phyloP scores from a whole-genome alignment of 768 basidiomycete species.

The Xerocomus spinulosus region DNA sequence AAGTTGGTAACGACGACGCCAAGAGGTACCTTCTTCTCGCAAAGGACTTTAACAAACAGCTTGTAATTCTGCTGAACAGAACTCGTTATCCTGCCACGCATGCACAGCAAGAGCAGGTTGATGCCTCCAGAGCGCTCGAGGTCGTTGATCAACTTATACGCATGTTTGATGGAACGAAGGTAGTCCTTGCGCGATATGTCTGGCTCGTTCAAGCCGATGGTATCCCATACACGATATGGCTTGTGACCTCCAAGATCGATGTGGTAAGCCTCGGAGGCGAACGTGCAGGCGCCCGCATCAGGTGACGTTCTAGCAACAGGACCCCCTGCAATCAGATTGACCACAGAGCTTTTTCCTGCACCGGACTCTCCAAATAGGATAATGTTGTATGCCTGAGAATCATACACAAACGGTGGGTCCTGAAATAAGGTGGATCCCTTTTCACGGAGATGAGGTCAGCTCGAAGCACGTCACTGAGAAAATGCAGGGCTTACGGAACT shows the following conservation, averaged over 20 bases:
- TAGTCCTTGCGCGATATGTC: constrained; percentile 15
- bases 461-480: too few species aligned
- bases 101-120: constrained; percentile 37
- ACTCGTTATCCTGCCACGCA: constrained; percentile 36
- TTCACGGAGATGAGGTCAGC: constrained; percentile 1
- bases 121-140: constrained; percentile 33
- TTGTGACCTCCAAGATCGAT: constrained; percentile 12
- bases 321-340: constrained; percentile 36
- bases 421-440: constrained; percentile 5
- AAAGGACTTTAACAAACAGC: constrained; percentile 38
- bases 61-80: constrained; percentile 36
- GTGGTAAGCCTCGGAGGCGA: constrained; percentile 23
- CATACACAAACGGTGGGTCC: constrained; percentile 13
- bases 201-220: constrained; percentile 30
- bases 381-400: constrained; percentile 18
- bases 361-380: constrained; percentile 29
- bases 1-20: constrained; percentile 37
- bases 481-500: constrained; percentile 9
- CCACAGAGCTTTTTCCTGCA: constrained; percentile 37
- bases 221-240: constrained; percentile 29
- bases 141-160: constrained; percentile 30
- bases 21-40: constrained; percentile 34
- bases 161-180: constrained; percentile 25
- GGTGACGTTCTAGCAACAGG: constrained; percentile 29
- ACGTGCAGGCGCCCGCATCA: constrained; percentile 34